Evolutionary conservation across 2,329 filamentous ascomycete species (phyloP), one percentile per base, ranked within the genome.

Genomic region (Paraconiothyrium sp.): DNA sequence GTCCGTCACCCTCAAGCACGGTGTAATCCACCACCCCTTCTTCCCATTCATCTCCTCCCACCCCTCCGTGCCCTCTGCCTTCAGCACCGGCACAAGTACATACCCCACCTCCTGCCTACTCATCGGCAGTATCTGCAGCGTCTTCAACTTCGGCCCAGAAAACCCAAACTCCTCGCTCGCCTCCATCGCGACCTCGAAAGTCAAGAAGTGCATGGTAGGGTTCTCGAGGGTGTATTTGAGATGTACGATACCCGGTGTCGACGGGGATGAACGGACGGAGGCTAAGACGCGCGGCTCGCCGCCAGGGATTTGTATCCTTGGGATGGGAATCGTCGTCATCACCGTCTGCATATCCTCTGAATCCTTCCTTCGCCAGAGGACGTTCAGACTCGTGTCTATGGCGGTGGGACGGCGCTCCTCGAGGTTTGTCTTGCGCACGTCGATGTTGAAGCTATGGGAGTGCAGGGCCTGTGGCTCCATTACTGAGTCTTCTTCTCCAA

Each of bases 141-240:
- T 90, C 13, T 88, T 89, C 67, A 91, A 85, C 81, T 98, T 98
- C 1, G 92, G 84, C 0, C 95, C 95, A 8, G 92, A 93, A 78
- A 99, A 98, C 0, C 93, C 94, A 79, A 98, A 98, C 57, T 93
- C 88, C 66, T 97, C 93, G 75, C 89, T 94, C 2, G 93, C 91
- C 69, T 99, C 94, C 93, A 99, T 97, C 30, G 85, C 89, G 52
- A 98, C 79, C 34, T 92, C 93, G 79, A 99, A 99, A 0, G 94
- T 97, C 54, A 99, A 86, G 79, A 97, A 96, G 77, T 99, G 95
- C 76, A 89, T 91, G 0, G 94, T 97, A 0, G 94, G 92, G 76
- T 99, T 99, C 80, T 99, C 95, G 59, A 99, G 88, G 3, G 89
- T 92, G 74, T 91, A 91, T 62, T 85, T 79, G 52, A 87, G 78